Evolutionary conservation across 306 rosid species (phyloP), one percentile per base, ranked within the genome.

Genomic region (Acacia acuminata): DNA sequence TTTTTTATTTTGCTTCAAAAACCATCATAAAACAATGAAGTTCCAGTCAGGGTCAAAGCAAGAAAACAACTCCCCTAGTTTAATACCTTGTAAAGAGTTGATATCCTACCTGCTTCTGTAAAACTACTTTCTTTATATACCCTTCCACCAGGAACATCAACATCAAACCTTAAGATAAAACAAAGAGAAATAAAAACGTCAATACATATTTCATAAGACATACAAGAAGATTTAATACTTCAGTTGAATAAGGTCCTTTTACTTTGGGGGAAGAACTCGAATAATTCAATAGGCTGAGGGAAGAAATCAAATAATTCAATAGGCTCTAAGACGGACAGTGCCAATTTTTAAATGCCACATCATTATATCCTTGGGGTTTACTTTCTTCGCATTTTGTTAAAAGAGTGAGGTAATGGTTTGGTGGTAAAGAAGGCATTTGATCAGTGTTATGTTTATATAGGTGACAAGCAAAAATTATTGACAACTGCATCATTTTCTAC

Each of bases 81-180:
- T 36, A 47, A 67, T 64, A 36, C 25, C 14, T 25, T 27, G 51
- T 44, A 38, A 77, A 82, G 77, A 45, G 81, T 61, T 69, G 25
- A 76, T 22, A 69, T 60, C 45, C 72, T 83, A 96, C 99, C 99
- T 75, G 94, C 79, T 85, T 92, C 95, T 8, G 98, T 96, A 77
- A 90, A 91, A 72, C 73, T 94, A 85, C 96, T 88, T 89, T 96
- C 99, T 82, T 91, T 94, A 71, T 90, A 96, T 63, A 85, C 90
- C 82, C 97, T 91, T 89, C 96, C 99, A 81, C 97, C 98, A 83
- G 98, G 94, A 84, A 91, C 90, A 83, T 94, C 97, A 40, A 96
- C 99, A 87, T 96, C 98, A 85, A 96, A 94, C 97, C 98, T 96
- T 83, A 58, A 84, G 34, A 69, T 68, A 66, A 66, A 90, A 72